These are phyloP conservation scores for Scleroderma citrinum DNA, from an alignment of 768 basidiomycete species.

Conservation along the genomic window DNA sequence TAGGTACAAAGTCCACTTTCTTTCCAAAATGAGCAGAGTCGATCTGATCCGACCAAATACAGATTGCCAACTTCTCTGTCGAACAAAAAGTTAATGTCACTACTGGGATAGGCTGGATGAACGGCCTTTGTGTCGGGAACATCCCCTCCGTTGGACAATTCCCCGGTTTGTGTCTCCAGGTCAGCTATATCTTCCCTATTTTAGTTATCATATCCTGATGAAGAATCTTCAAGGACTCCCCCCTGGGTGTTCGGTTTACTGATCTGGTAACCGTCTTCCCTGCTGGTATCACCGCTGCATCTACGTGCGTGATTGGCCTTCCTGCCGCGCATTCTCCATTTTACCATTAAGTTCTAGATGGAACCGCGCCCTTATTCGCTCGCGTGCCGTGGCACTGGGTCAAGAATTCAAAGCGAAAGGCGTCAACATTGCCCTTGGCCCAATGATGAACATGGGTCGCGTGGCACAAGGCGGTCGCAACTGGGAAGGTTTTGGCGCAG, in stretches of 20 bases:
- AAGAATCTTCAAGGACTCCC: conserved; percentile 47
- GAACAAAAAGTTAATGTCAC: conserved; percentile 60
- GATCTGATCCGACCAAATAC: background rate
- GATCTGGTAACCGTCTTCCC: conserved; percentile 79
- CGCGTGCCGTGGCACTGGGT: conserved; percentile 75
- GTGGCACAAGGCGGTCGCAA: conserved; percentile 77
- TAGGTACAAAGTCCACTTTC: conserved; percentile 22
- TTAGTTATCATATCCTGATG: background rate
- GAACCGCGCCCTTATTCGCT: conserved; percentile 73
- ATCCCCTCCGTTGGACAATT: conserved; percentile 48
- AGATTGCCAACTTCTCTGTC: conserved; percentile 47
- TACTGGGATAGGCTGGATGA: conserved; percentile 49
- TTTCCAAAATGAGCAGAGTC: conserved; percentile 26
- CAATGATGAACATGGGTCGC: conserved; percentile 88
- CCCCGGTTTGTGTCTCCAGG: conserved; percentile 71
- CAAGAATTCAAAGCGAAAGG: conserved; percentile 80
- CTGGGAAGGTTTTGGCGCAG: conserved; percentile 95
- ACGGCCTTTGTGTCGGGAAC: conserved; percentile 68
- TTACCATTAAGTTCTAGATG: conserved; percentile 38
- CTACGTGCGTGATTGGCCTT: conserved; percentile 48
- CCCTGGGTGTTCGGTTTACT: conserved; percentile 70
- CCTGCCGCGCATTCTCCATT: background rate
- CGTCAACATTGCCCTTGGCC: conserved; percentile 69
- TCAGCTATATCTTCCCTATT: conserved; percentile 14
- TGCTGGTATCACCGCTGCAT: conserved; percentile 74